Base-by-base conservation (phyloP, 2,329 filamentous ascomycete genomes). In the Ophiostoma novo-ulmi region DNA sequence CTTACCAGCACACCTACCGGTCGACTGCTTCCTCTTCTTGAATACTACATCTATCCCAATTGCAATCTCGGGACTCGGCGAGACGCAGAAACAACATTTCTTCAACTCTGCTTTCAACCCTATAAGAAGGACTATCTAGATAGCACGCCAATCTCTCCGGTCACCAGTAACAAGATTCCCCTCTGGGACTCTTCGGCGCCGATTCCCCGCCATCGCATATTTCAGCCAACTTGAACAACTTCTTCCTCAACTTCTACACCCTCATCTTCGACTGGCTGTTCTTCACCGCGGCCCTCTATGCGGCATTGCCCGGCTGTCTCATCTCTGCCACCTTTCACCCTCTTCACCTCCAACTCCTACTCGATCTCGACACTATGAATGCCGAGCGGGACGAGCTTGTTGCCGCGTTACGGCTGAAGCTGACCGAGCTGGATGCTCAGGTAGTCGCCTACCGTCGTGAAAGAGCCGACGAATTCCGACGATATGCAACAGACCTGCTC, bases 381-480 rank as follows among this genome's bases (percentile, higher is more conserved):
- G 69, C 85, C 84, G 81, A 82, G 38, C 81, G 75, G 82, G 71
- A 73, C 31, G 44, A 76, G 74, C 81, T 87, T 73, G 80, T 85
- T 74, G 80, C 82, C 70, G 82, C 84, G 78, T 82, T 88, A 76
- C 81, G 83, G 75, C 79, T 78, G 75, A 85, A 84, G 81, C 84
- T 87, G 74, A 79, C 78, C 75, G 81, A 87, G 75, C 84, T 89
- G 69, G 85, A 89, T 76, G 79, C 81, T 76, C 85, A 84, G 77
- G 85, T 89, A 75, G 82, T 80, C 72, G 80, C 82, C 72, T 88
- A 86, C 79, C 85, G 84, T 74, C 82, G 82, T 76, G 84, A 86
- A 73, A 83, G 88, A 82, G 81, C 84, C 69, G 78, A 81, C 73
- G 85, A 88, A 75, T 89, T 88, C 76, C 80, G 83, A 71, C 82